Conservation (phyloP, 1,139 yeast species). For the Zygoascus meyerae region DNA sequence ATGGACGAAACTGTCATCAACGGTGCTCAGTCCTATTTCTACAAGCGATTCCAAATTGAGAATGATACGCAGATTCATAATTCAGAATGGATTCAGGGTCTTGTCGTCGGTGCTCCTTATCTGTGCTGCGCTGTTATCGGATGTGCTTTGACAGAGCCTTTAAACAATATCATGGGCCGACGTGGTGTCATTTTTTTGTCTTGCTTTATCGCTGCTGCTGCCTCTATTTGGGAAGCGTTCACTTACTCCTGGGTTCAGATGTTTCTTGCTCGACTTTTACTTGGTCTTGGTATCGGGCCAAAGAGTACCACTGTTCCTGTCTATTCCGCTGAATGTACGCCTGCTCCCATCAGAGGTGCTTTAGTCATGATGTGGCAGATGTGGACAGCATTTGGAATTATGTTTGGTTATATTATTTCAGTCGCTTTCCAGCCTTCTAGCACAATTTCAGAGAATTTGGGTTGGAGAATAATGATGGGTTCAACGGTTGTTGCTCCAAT, state of each 20-base stretch:
- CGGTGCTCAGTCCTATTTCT: slow-evolving; percentile 75
- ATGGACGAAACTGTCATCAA: slow-evolving; percentile 87
- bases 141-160: slow-evolving; percentile 67
- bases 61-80: slow-evolving; percentile 36
- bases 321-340: slow-evolving; percentile 75
- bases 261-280: slow-evolving; percentile 62
- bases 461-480: slow-evolving; percentile 80
- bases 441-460: slow-evolving; percentile 45
- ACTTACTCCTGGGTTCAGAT: slow-evolving; percentile 69
- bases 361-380: slow-evolving; percentile 86
- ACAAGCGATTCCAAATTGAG: slow-evolving; percentile 48
- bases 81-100: slow-evolving; percentile 64
- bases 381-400: slow-evolving; percentile 83
- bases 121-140: slow-evolving; percentile 64
- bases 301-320: slow-evolving; percentile 79
- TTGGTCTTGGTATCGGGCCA: slow-evolving; percentile 78
- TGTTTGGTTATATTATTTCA: slow-evolving; percentile 69
- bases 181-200: slow-evolving; percentile 68
- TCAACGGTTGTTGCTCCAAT: slow-evolving; percentile 72
- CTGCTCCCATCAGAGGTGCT: slow-evolving; percentile 71
- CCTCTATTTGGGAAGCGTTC: slow-evolving; percentile 76
- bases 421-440: slow-evolving; percentile 52
- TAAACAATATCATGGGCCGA: slow-evolving; percentile 61
- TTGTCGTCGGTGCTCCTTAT: slow-evolving; percentile 78
- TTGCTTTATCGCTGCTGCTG: slow-evolving; percentile 56